These are phyloP conservation scores for Spinellus fusiger DNA, from an alignment of 192 early-diverging fungal genomes.

Conservation along the genomic window DNA sequence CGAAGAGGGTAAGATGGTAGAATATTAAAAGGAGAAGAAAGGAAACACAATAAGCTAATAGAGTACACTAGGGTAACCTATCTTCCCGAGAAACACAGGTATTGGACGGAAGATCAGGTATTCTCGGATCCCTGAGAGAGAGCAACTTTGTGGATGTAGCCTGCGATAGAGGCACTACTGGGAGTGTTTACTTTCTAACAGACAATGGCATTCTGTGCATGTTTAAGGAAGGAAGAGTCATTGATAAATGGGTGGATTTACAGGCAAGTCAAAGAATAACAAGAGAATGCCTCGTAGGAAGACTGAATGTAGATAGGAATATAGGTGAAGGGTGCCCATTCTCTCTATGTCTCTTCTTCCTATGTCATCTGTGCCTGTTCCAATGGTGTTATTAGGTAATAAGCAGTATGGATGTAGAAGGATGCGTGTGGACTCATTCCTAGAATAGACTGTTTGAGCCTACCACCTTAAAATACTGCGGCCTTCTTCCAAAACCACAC, in stretches of 20 bases:
- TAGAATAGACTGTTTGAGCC: conserved; percentile 63
- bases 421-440: neutral
- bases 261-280: conserved; percentile 42
- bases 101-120: conserved; percentile 63
- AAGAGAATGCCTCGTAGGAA: too few species aligned
- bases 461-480: conserved; percentile 58
- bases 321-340: conserved; percentile 57
- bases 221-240: conserved; percentile 52
- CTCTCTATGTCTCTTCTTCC: conserved; percentile 50
- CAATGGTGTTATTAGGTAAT: conserved; percentile 66
- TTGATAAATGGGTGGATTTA: conserved; percentile 83
- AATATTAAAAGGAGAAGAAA: neutral
- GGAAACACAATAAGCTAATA: neutral
- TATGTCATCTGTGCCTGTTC: conserved; percentile 68
- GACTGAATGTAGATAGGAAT: too few species aligned
- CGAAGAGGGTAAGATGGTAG: conserved; percentile 32
- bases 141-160: conserved; percentile 67
- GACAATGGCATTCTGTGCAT: conserved; percentile 60
- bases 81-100: conserved; percentile 36
- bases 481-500: conserved; percentile 66
- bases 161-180: conserved; percentile 36
- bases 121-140: conserved; percentile 60
- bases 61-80: conserved; percentile 13
- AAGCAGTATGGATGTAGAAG: neutral
- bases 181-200: conserved; percentile 60